Percentiles rank a stretch among this genome's conserved stretches.
These are phyloP conservation scores for Lepidopterella palustris DNA, from an alignment of 495 filamentous ascomycete species.

Conservation along the genomic window DNA sequence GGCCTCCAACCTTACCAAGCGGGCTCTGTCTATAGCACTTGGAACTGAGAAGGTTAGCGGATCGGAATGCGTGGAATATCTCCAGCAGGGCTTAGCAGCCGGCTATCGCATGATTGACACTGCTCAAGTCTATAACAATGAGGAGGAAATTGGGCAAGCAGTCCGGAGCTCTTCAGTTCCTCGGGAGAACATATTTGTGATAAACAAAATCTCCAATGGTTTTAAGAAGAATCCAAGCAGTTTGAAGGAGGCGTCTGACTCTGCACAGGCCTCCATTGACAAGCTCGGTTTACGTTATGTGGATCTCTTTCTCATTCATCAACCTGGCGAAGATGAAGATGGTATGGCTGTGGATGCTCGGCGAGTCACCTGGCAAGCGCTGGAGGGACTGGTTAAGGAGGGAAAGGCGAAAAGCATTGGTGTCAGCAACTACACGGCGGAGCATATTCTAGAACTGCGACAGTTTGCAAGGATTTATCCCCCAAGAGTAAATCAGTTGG, in stretches of 20 bases:
- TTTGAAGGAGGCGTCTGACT: constrained; percentile 50
- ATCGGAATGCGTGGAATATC: neutral
- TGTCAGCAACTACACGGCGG: constrained; percentile 61
- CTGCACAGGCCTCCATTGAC: constrained; percentile 32
- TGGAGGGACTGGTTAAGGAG: constrained; percentile 53
- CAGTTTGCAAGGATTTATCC: constrained; percentile 55
- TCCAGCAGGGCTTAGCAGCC: neutral
- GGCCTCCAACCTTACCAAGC: neutral
- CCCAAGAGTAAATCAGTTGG: constrained; percentile 62
- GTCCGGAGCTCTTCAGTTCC: constrained; percentile 47
- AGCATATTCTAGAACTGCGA: constrained; percentile 55
- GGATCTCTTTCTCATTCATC: constrained; percentile 64
- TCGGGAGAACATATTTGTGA: constrained; percentile 55
- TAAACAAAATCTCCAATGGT: constrained; percentile 57
- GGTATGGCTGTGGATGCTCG: constrained; percentile 45
- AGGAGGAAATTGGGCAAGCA: constrained; percentile 57
- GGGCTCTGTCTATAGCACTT: neutral
- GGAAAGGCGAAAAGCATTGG: constrained; percentile 56
- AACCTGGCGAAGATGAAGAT: constrained; percentile 30
- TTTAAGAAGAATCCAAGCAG: constrained; percentile 48
- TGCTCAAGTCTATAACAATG: constrained; percentile 63
- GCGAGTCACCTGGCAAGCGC: constrained; percentile 56
- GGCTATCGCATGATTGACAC: constrained; percentile 70
- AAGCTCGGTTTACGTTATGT: constrained; percentile 41
- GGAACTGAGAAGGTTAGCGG: neutral